A percentile compares a stretch with the other conserved stretches of the same genome.
Evolutionary conservation across 176 grass and related monocot genomes (phyloP).

Genomic region (Phoenix dactylifera): DNA sequence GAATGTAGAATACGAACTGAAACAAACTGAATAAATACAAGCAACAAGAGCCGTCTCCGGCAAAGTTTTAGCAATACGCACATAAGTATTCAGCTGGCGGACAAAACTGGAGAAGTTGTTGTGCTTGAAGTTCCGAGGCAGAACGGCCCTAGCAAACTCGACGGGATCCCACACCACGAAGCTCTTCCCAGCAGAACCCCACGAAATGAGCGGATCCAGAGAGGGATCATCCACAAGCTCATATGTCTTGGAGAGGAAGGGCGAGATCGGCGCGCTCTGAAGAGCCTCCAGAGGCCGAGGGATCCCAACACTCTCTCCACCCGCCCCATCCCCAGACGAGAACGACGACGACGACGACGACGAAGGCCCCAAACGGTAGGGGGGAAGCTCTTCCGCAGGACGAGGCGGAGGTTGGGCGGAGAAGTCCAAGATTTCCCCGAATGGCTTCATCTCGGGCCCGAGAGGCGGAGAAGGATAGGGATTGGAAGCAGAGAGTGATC

Average conservation of each 20-base stretch:
- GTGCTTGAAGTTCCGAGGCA: slow-evolving; percentile 67
- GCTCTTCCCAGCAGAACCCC: slow-evolving; percentile 62
- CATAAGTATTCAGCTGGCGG: slow-evolving; percentile 49
- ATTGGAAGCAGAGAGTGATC: too few relatives aligned
- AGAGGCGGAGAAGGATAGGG: too few relatives aligned
- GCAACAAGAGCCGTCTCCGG: neutral
- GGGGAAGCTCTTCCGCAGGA: too few relatives aligned
- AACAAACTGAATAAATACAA: slow-evolving; percentile 1
- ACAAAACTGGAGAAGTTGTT: slow-evolving; percentile 33
- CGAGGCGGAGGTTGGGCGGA: too few relatives aligned
- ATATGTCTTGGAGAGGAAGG: slow-evolving; percentile 91
- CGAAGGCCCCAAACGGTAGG: too few relatives aligned
- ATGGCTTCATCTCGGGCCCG: too few relatives aligned
- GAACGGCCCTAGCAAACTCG: slow-evolving; percentile 54
- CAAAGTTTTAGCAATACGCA: slow-evolving; percentile 15
- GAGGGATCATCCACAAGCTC: slow-evolving; percentile 65
- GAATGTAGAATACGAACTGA: slow-evolving; percentile 8
- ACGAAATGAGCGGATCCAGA: slow-evolving; percentile 70
- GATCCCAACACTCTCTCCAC: neutral
- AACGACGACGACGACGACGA: too few relatives aligned
- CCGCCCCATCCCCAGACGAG: neutral
- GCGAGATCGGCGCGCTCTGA: slow-evolving; percentile 43
- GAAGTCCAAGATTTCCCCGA: too few relatives aligned
- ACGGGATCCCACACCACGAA: slow-evolving; percentile 81
- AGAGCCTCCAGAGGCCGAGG: slow-evolving; percentile 71